Conservation (phyloP, 2,329 filamentous ascomycete genomes). For the Cadophora gregata region DNA sequence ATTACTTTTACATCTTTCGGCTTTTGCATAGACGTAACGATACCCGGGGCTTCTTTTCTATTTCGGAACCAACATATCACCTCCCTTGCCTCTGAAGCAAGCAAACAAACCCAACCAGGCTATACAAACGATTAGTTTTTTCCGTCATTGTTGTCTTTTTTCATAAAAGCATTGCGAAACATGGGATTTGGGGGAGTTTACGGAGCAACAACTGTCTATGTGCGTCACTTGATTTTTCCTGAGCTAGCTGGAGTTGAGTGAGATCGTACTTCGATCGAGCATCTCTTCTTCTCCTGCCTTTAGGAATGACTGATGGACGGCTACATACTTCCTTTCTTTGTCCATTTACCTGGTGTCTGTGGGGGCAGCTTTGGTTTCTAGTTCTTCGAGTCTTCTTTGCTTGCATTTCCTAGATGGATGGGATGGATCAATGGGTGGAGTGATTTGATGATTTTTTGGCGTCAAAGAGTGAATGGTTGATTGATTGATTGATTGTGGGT, state of each 20-base stretch:
- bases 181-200: constrained; percentile 33
- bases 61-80: constrained; percentile 33
- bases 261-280: constrained; percentile 1
- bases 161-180: constrained; percentile 40
- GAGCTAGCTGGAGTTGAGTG: background rate
- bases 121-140: background rate
- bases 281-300: background rate
- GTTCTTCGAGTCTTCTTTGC: background rate
- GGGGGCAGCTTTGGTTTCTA: constrained; percentile 14
- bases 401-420: constrained; percentile 22
- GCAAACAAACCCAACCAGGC: constrained; percentile 28
- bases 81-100: constrained; percentile 29
- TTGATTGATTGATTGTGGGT: background rate
- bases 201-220: background rate
- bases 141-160: constrained; percentile 17
- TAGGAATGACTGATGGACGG: background rate
- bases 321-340: constrained; percentile 9
- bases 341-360: constrained; percentile 20
- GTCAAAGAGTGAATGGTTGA: background rate
- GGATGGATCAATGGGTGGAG: constrained; percentile 4
- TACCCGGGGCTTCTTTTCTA: constrained; percentile 40
- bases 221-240: background rate
- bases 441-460: background rate
- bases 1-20: constrained; percentile 36
- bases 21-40: constrained; percentile 44